Base-by-base conservation (phyloP, 2,329 filamentous ascomycete species). In the Anthostomella pinea region DNA sequence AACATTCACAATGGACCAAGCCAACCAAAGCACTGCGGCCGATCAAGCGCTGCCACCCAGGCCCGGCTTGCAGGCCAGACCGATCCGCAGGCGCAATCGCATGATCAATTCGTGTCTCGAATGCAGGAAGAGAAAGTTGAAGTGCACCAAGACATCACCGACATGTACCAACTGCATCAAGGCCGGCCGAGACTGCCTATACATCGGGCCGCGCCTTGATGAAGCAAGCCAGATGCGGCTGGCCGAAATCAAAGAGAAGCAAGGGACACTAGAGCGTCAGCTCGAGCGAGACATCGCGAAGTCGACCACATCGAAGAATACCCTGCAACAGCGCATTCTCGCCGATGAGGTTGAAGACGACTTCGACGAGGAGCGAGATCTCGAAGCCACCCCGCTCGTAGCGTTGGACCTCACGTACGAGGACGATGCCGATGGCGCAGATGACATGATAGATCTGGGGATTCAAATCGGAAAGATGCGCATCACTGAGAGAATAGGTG, bases 241-340 rank as follows among this genome's bases (percentile, higher is more conserved):
- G 35, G 83, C 81, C 4, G 81, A 87, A 53, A 82, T 89, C 58
- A 89, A 89, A 63, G 85, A 89, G 59, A 83, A 83, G 60, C 85
- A 88, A 61, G 83, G 83, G 17, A 78, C 76, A 7, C 64, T 88
- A 13, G 85, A 88, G 62, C 71, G 79, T 35, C 76, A 81, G 37
- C 68, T 88, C 5, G 85, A 87, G 59, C 68, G 79, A 27, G 81
- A 86, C 57, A 75, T 85, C 19, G 79, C 77, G 11, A 71, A 72
- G 37, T 68, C 64, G 8, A 57, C 59, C 3, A 52, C 50, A 6
- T 48, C 52, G 3, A 59, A 54, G 39, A 52, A 34, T 29, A 38
- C 48, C 15, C 25, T 58, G 38, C 64, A 64, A 40, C 60, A 65
- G 39, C 52, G 62, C 14, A 66, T 65, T 23, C 56, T 70, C 9